These are phyloP conservation scores for Lactarius trivialis DNA, from an alignment of 768 basidiomycete species.

Conservation along the genomic window DNA sequence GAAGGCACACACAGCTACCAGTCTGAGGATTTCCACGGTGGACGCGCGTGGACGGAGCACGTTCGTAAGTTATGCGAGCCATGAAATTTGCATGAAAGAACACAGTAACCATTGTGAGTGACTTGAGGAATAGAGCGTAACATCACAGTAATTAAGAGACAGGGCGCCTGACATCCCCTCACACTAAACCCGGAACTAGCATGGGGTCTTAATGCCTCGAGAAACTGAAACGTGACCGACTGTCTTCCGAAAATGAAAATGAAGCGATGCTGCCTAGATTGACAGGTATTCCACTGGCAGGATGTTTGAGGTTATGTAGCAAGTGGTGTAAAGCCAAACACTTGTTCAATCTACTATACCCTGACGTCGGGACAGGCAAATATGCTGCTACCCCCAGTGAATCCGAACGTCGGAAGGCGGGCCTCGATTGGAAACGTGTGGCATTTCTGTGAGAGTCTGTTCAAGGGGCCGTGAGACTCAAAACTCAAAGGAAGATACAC, in stretches of 20 bases:
- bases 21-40: not conserved
- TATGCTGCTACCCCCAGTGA: not conserved
- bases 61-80: not conserved
- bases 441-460: slow-evolving; percentile 3
- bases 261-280: not conserved
- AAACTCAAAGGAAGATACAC: not conserved
- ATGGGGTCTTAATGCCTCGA: not conserved
- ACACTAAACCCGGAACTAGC: not conserved
- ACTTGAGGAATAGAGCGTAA: not conserved
- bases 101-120: not conserved
- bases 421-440: not conserved
- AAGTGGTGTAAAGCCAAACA: not conserved
- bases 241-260: not conserved
- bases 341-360: not conserved
- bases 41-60: not conserved
- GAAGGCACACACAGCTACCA: not conserved
- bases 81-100: too few species aligned
- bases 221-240: not conserved
- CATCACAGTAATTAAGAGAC: not conserved
- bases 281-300: not conserved
- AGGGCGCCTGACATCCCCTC: not conserved
- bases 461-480: slow-evolving; percentile 4
- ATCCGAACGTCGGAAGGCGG: not conserved
- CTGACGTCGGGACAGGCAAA: not conserved
- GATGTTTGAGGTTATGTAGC: not conserved